Evolutionary conservation across 495 filamentous ascomycete genomes (phyloP).

Genomic region (Neurospora sp.): DNA sequence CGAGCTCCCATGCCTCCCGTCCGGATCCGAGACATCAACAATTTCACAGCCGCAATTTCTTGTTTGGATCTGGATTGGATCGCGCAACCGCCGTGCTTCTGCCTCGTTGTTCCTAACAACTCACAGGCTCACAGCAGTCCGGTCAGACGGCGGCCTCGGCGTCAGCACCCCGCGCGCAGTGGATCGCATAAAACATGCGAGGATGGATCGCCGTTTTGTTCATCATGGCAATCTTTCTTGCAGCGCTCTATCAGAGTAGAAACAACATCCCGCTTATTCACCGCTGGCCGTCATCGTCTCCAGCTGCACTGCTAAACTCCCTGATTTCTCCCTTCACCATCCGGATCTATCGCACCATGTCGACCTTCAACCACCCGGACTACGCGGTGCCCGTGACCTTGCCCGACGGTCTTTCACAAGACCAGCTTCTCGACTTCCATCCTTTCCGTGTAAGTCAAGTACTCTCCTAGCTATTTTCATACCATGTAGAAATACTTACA

Average conservation of each 20-base stretch:
- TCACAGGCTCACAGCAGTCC: background rate
- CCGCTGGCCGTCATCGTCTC: background rate
- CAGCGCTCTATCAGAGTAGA: background rate
- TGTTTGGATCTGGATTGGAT: background rate
- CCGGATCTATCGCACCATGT: constrained; percentile 17
- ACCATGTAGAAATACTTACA: background rate
- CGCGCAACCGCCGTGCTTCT: background rate
- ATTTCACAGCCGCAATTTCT: background rate
- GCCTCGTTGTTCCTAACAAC: background rate
- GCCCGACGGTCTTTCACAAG: constrained; percentile 46
- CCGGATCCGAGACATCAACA: background rate
- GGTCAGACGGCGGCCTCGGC: background rate
- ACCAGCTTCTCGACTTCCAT: constrained; percentile 57
- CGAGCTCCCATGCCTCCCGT: background rate
- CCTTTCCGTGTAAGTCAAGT: constrained; percentile 47
- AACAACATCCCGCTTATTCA: background rate
- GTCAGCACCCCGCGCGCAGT: background rate
- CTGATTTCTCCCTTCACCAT: background rate
- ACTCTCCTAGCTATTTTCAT: background rate
- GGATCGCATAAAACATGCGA: background rate
- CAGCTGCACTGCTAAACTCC: background rate
- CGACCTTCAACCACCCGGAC: constrained; percentile 40
- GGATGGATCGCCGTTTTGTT: background rate
- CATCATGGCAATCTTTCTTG: constrained; percentile 2
- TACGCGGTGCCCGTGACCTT: constrained; percentile 44